Evolutionary conservation across 1,139 yeast species (phyloP), one percentile per base, ranked within the genome.

Genomic region (Arxiozyma telluris): DNA sequence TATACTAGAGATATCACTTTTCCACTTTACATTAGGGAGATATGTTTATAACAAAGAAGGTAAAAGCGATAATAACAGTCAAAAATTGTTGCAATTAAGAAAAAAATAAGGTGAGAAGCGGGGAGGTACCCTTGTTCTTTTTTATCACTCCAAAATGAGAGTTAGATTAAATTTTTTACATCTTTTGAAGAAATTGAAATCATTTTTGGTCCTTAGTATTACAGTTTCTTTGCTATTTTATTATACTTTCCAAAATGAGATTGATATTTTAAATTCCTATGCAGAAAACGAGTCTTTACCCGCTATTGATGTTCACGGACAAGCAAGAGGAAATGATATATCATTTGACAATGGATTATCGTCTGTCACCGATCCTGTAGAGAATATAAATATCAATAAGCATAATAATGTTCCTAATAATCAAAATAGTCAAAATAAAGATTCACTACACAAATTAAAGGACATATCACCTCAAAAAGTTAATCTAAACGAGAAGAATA

Each of bases 251-350:
- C 62, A 65, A 55, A 69, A 69, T 58, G 71, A 69, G 54, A 61
- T 69, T n/a, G 65, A 67, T 49, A 66, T 64, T 54, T 55, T 69
- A 43, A 69, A 69, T 52, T 65, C 71, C 0, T 66, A 58, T 51
- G 72, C 72, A 12, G 68, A 67, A 50, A 67, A 64, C 46, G 71
- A 68, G 49, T 63, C 59, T 39, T 54, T 66, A 50, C 71, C 71
- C 4, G 59, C 66, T 1, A 65, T 67, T 34, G 61, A 59, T 50
- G 55, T 30, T 7, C 25, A 21, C 15, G n/a, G 47, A 1, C 25
- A 34, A 7, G 20, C 39, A 6, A 50, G 30, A 12, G n/a, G 22
- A 43, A 17, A n/a, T 17, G 46, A 50, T 46, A 23, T 38, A 17
- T 30, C 38, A 12, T 4, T 15, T 18, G 21, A 23, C 20, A 30